phyloP scores from a whole-genome alignment of 2,329 filamentous ascomycete species.

The Xylariaceae sp. region DNA sequence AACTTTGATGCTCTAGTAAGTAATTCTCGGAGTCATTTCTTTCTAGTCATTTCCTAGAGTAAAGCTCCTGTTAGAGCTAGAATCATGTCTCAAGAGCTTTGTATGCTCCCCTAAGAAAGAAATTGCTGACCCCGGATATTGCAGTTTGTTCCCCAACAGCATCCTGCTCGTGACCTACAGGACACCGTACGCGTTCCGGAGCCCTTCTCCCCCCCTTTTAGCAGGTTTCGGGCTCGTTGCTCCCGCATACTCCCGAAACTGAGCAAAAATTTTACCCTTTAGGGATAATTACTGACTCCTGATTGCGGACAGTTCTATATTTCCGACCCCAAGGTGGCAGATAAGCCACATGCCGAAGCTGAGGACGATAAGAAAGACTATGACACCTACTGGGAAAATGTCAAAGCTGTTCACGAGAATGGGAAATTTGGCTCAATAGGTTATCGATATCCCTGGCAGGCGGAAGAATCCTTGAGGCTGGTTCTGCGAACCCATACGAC shows the following conservation, averaged over 20 bases:
- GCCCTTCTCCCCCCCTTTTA: too few relatives aligned
- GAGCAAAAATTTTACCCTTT: too few relatives aligned
- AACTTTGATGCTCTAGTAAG: constrained; percentile 98
- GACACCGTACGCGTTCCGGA: constrained; percentile 72
- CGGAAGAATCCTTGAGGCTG: constrained; percentile 78
- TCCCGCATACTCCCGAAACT: too few relatives aligned
- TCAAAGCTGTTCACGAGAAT: constrained; percentile 78
- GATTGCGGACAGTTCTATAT: constrained; percentile 75
- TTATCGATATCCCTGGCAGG: constrained; percentile 72
- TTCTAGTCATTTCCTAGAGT: too few relatives aligned
- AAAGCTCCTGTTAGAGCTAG: too few relatives aligned
- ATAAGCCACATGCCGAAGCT: constrained; percentile 60
- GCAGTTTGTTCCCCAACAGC: constrained; percentile 93
- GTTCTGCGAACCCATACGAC: constrained; percentile 24
- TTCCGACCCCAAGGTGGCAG: constrained; percentile 81
- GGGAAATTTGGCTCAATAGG: constrained; percentile 95
- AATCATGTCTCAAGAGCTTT: too few relatives aligned
- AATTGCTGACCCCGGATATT: too few relatives aligned
- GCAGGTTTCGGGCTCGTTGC: too few relatives aligned
- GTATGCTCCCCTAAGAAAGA: too few relatives aligned
- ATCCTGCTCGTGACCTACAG: constrained; percentile 95
- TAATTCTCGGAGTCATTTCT: too few relatives aligned
- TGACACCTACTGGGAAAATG: constrained; percentile 85
- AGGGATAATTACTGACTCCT: too few relatives aligned
- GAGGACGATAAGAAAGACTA: constrained; percentile 44